Evolutionary conservation across 106 monocot genomes (phyloP).

Genomic region (Dioscorea dumetorum): DNA sequence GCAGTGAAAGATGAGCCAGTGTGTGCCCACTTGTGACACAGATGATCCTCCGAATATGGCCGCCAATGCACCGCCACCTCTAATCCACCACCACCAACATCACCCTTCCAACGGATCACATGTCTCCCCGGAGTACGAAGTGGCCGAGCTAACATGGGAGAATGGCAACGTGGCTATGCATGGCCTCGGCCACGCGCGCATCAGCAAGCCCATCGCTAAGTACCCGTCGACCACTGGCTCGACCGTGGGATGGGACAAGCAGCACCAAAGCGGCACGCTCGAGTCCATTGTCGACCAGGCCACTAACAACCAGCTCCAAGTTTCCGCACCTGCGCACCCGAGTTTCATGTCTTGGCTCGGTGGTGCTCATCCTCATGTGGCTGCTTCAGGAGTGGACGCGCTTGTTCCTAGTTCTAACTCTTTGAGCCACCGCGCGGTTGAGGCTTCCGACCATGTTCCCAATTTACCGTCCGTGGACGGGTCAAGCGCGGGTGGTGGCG

Average conservation of each 20-base stretch:
- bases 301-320: slow-evolving; percentile 12
- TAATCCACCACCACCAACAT: not conserved
- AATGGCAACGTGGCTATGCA: slow-evolving; percentile 52
- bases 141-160: slow-evolving; percentile 77
- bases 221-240: slow-evolving; percentile 15
- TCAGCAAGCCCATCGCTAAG: slow-evolving; percentile 19
- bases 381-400: slow-evolving; percentile 22
- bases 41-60: slow-evolving; percentile 19
- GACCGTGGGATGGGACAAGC: slow-evolving; percentile 20
- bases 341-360: slow-evolving; percentile 8
- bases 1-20: slow-evolving; percentile 46
- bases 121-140: slow-evolving; percentile 23
- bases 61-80: not conserved
- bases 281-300: slow-evolving; percentile 64
- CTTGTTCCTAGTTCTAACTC: slow-evolving; percentile 31
- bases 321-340: not conserved
- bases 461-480: not conserved
- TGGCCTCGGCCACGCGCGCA: slow-evolving; percentile 25
- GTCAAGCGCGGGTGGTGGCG: not conserved
- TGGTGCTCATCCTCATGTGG: not conserved
- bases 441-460: not conserved
- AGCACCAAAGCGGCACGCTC: slow-evolving; percentile 35
- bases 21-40: slow-evolving; percentile 73
- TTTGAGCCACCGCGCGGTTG: not conserved
- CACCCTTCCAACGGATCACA: not conserved